phyloP scores from a whole-genome alignment of 768 basidiomycete species.

The Mycena alexandri region DNA sequence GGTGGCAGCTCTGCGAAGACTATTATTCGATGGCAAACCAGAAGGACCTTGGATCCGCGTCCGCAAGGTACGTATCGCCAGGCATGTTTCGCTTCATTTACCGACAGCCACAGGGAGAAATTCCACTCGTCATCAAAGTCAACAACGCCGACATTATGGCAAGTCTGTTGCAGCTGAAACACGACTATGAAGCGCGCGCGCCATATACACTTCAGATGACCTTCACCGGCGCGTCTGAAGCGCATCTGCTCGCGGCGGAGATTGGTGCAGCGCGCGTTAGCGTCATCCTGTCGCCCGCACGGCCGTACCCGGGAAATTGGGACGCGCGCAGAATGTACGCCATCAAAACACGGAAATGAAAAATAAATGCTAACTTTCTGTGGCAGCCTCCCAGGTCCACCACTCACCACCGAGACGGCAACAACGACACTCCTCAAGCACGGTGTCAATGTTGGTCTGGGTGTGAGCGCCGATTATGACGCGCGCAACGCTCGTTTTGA shows the following conservation, averaged over 20 bases:
- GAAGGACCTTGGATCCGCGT: slow-evolving; percentile 52
- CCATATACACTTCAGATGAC: slow-evolving; percentile 56
- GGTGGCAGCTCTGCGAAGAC: slow-evolving; percentile 65
- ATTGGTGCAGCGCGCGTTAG: slow-evolving; percentile 73
- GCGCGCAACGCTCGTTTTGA: slow-evolving; percentile 82
- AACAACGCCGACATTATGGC: slow-evolving; percentile 85
- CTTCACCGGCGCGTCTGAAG: slow-evolving; percentile 72
- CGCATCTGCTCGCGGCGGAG: slow-evolving; percentile 72
- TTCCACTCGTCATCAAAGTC: slow-evolving; percentile 76
- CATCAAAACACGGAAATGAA: neutral
- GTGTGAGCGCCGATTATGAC: slow-evolving; percentile 68
- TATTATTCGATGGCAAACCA: slow-evolving; percentile 53
- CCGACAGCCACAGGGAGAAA: slow-evolving; percentile 59
- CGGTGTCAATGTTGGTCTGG: slow-evolving; percentile 75
- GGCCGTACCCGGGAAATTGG: slow-evolving; percentile 78
- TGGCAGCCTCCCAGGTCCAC: slow-evolving; percentile 75
- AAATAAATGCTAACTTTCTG: neutral
- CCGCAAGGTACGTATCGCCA: slow-evolving; percentile 52
- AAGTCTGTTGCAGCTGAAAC: slow-evolving; percentile 71
- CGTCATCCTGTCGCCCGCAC: slow-evolving; percentile 74
- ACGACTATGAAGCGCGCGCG: slow-evolving; percentile 57
- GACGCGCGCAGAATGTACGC: slow-evolving; percentile 72
- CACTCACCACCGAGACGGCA: slow-evolving; percentile 68
- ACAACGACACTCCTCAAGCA: slow-evolving; percentile 66
- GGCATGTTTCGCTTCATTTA: slow-evolving; percentile 40